Evolutionary conservation across 306 rosid genomes (phyloP).

Genomic region (Glycine soja): DNA sequence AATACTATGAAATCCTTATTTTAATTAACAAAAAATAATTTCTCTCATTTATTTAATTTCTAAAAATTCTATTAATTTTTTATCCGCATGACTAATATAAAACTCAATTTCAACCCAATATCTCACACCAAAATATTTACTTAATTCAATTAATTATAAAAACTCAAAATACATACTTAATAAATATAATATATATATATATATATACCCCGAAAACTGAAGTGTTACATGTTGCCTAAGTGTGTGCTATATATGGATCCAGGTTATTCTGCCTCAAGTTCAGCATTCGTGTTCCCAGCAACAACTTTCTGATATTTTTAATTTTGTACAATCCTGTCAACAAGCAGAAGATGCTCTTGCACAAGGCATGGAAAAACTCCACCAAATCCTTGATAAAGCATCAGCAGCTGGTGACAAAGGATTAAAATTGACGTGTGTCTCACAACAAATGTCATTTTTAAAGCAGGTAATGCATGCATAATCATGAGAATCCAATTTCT

Average conservation of each 20-base stretch:
- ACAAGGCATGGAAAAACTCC: constrained; percentile 5
- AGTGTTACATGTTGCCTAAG: not conserved
- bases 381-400: not conserved
- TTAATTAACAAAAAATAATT: too few species aligned
- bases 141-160: too few species aligned
- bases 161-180: too few species aligned
- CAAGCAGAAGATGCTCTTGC: constrained; percentile 18
- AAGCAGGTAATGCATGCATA: not conserved
- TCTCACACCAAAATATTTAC: too few species aligned
- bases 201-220: too few species aligned
- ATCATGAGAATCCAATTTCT: too few species aligned
- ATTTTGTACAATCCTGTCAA: not conserved
- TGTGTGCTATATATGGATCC: not conserved
- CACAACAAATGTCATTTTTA: not conserved
- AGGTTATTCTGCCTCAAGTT: constrained; percentile 7
- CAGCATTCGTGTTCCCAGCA: not conserved
- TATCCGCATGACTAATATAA: too few species aligned
- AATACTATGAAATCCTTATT: too few species aligned
- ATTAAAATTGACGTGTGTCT: not conserved
- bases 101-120: too few species aligned
- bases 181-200: too few species aligned
- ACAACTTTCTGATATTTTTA: not conserved
- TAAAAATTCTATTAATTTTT: too few species aligned
- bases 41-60: too few species aligned
- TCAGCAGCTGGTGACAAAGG: not conserved